phyloP scores from a whole-genome alignment of 768 basidiomycete genomes.

The Kwoniella heveanensis region DNA sequence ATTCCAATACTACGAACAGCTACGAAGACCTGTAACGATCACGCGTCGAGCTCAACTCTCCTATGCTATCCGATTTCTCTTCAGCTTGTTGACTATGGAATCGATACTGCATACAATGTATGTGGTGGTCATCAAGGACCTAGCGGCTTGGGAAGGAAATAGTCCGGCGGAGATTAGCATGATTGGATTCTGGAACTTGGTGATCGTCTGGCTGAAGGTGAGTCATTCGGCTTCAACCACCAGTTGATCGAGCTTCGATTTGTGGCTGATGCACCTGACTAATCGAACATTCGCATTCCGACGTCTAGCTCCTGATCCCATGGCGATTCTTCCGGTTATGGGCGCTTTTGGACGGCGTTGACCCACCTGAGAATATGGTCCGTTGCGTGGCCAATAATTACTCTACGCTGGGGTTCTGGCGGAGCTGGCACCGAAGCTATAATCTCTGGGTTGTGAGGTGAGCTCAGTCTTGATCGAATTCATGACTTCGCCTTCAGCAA shows the following conservation, averaged over 20 bases:
- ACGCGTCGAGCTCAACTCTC: constrained; percentile 56
- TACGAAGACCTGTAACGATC: constrained; percentile 65
- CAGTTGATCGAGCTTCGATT: too few relatives aligned
- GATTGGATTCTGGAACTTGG: constrained; percentile 96
- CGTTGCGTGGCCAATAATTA: constrained; percentile 99
- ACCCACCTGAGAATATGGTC: constrained; percentile 98
- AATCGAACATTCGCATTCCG: too few relatives aligned
- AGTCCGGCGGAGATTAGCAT: constrained; percentile 79
- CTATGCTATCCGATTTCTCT: constrained; percentile 72
- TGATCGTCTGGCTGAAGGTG: constrained; percentile 95
- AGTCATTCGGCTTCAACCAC: constrained; percentile 27
- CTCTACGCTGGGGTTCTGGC: constrained; percentile 88
- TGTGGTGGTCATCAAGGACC: constrained; percentile 91
- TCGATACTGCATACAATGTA: constrained; percentile 91
- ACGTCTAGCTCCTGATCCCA: constrained; percentile 76
- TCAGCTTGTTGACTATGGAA: constrained; percentile 82
- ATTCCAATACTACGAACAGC: too few relatives aligned
- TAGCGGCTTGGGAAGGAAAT: constrained; percentile 67
- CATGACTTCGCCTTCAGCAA: background rate
- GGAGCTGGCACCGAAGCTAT: constrained; percentile 94
- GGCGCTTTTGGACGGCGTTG: constrained; percentile 82
- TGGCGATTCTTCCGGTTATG: constrained; percentile 98
- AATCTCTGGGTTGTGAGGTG: constrained; percentile 93
- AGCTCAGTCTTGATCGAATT: constrained; percentile 15
- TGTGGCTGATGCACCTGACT: too few relatives aligned